Conservation (phyloP, 1,284 basidiomycete species). For the Ustilago nuda region DNA sequence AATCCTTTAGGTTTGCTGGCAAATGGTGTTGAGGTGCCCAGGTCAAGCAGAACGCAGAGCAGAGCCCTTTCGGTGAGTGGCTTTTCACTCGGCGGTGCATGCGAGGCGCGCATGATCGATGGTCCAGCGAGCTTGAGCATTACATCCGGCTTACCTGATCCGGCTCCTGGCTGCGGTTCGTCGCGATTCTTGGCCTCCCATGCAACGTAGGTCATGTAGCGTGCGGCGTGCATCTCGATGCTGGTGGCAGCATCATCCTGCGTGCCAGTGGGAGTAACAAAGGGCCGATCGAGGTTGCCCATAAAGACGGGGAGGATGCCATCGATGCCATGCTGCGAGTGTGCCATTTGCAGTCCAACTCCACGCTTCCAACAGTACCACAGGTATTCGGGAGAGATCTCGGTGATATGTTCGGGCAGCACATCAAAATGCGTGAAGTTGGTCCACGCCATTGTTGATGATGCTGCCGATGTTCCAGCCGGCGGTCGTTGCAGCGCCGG, state of each 20-base stretch:
- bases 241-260: too few species aligned
- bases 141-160: neutral
- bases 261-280: neutral
- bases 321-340: slow-evolving; percentile 23
- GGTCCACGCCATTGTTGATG: slow-evolving; percentile 1
- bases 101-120: neutral
- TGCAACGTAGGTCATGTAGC: slow-evolving; percentile 22
- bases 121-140: slow-evolving; percentile 8
- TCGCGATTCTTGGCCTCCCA: slow-evolving; percentile 25
- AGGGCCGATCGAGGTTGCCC: slow-evolving; percentile 11
- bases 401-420: neutral
- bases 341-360: slow-evolving; percentile 17
- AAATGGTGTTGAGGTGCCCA: slow-evolving; percentile 10
- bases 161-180: neutral
- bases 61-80: slow-evolving; percentile 10
- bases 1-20: neutral
- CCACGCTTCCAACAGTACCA: slow-evolving; percentile 43
- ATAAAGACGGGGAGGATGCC: slow-evolving; percentile 27
- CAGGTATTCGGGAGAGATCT: slow-evolving; percentile 24
- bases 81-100: neutral
- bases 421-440: slow-evolving; percentile 37
- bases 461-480: neutral
- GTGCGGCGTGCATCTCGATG: neutral
- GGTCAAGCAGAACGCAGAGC: slow-evolving; percentile 12
- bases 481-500: too few species aligned